phyloP scores from a whole-genome alignment of 2,329 filamentous ascomycete genomes.

The Aspergillus japonicus region DNA sequence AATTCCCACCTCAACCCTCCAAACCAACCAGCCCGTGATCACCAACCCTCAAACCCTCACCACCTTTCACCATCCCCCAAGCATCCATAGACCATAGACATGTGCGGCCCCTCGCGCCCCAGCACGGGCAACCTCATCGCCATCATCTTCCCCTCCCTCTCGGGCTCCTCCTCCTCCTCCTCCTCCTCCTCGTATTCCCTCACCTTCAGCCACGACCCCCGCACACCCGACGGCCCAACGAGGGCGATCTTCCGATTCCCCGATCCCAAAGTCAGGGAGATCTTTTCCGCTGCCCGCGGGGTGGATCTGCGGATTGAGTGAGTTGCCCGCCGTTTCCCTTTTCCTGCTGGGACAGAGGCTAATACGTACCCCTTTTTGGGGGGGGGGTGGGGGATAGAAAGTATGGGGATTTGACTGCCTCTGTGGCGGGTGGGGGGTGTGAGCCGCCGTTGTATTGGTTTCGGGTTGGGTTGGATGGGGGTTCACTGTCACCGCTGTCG shows the following conservation, averaged over 20 bases:
- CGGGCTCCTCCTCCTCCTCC: background rate
- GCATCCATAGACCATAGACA: slow-evolving; percentile 43
- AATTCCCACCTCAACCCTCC: background rate
- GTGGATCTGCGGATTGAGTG: slow-evolving; percentile 38
- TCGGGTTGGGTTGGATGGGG: slow-evolving; percentile 12
- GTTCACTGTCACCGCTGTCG: background rate
- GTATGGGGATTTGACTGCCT: slow-evolving; percentile 27
- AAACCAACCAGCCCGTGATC: background rate
- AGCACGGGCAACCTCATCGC: slow-evolving; percentile 43
- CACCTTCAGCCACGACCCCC: slow-evolving; percentile 27
- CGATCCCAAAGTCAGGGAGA: slow-evolving; percentile 22
- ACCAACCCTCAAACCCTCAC: background rate
- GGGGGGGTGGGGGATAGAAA: slow-evolving; percentile 15
- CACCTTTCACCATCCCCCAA: background rate
- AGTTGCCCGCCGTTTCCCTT: slow-evolving; percentile 1
- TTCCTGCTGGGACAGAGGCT: background rate
- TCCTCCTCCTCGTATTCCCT: slow-evolving; percentile 29
- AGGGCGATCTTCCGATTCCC: slow-evolving; percentile 30
- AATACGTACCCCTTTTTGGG: background rate
- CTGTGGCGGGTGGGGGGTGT: background rate
- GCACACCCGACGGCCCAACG: slow-evolving; percentile 10
- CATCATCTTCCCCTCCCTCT: slow-evolving; percentile 30
- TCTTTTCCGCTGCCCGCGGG: slow-evolving; percentile 19
- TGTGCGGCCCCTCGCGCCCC: slow-evolving; percentile 51
- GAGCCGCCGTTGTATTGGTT: slow-evolving; percentile 27